Evolutionary conservation across 495 filamentous ascomycete species (phyloP).

Genomic region (Cercophora sp.): DNA sequence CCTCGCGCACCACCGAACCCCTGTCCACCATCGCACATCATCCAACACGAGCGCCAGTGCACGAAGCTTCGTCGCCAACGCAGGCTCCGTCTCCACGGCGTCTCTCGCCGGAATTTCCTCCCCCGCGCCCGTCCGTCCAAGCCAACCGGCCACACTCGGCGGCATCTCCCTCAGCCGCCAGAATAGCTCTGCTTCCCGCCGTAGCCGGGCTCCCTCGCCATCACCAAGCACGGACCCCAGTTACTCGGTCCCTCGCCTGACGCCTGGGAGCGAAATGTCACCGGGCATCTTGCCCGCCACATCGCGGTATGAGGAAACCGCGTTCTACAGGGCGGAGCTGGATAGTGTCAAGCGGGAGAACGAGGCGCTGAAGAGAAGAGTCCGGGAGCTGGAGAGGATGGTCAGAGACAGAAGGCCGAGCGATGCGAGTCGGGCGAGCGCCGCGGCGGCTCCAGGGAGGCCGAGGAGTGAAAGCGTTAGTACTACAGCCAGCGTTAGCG

Average conservation of each 20-base stretch:
- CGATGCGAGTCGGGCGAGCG: conserved; percentile 33
- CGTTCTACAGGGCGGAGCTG: conserved; percentile 63
- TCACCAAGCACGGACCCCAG: conserved; percentile 16
- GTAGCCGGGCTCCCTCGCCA: conserved; percentile 40
- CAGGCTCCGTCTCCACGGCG: conserved; percentile 35
- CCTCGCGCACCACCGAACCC: conserved; percentile 36
- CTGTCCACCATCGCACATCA: conserved; percentile 41
- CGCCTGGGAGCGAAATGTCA: conserved; percentile 33
- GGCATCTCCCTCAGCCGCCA: conserved; percentile 38
- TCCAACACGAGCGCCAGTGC: conserved; percentile 52
- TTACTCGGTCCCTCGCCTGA: conserved; percentile 32
- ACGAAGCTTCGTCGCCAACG: conserved; percentile 50
- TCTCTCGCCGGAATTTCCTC: conserved; percentile 31
- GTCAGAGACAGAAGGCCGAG: conserved; percentile 44
- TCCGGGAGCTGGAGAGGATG: conserved; percentile 66
- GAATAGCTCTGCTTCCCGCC: conserved; percentile 41
- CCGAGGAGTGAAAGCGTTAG: conserved; percentile 36
- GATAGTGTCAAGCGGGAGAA: conserved; percentile 77
- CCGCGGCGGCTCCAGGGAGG: conserved; percentile 1
- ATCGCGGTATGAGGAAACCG: conserved; percentile 67
- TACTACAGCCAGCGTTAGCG: conserved; percentile 41
- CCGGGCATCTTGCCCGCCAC: conserved; percentile 49
- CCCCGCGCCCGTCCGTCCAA: conserved; percentile 30
- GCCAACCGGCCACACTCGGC: conserved; percentile 24
- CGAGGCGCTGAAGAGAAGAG: conserved; percentile 65